phyloP scores from a whole-genome alignment of 2,329 filamentous ascomycete genomes.

The Aureobasidium namibiae region DNA sequence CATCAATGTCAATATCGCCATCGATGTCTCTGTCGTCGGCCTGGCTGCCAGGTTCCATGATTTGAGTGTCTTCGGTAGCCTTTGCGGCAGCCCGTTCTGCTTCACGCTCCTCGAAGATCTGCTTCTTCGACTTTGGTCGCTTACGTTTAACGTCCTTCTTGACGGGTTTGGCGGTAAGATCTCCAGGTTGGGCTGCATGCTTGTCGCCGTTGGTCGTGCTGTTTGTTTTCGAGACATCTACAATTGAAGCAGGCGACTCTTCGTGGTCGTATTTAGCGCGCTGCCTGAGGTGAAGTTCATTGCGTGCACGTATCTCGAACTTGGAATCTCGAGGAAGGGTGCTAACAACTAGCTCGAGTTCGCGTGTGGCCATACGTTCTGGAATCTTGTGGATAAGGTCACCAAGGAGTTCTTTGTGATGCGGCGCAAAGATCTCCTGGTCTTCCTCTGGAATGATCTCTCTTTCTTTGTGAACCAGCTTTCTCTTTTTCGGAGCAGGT shows the following conservation, averaged over 20 bases:
- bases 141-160: constrained; percentile 48
- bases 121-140: constrained; percentile 65
- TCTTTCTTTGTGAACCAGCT: constrained; percentile 22
- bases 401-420: constrained; percentile 39
- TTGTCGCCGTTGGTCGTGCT: constrained; percentile 16
- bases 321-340: constrained; percentile 48
- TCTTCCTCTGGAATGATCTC: constrained; percentile 30
- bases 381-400: constrained; percentile 52
- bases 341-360: constrained; percentile 48
- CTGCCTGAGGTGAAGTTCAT: constrained; percentile 64
- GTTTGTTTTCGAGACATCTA: constrained; percentile 18
- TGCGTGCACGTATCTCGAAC: constrained; percentile 68
- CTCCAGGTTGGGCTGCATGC: constrained; percentile 7
- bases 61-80: constrained; percentile 21
- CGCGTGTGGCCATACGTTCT: constrained; percentile 59
- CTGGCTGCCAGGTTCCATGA: constrained; percentile 26
- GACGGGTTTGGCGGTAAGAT: constrained; percentile 26
- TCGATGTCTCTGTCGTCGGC: constrained; percentile 30
- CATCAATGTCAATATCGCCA: constrained; percentile 38
- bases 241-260: constrained; percentile 22
- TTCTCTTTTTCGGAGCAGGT: constrained; percentile 33
- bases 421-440: constrained; percentile 34
- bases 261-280: constrained; percentile 73
- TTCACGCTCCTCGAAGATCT: constrained; percentile 61
- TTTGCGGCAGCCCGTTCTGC: constrained; percentile 41